Conservation (phyloP, 805 yeast species). For the Yarrowia osloensis region DNA sequence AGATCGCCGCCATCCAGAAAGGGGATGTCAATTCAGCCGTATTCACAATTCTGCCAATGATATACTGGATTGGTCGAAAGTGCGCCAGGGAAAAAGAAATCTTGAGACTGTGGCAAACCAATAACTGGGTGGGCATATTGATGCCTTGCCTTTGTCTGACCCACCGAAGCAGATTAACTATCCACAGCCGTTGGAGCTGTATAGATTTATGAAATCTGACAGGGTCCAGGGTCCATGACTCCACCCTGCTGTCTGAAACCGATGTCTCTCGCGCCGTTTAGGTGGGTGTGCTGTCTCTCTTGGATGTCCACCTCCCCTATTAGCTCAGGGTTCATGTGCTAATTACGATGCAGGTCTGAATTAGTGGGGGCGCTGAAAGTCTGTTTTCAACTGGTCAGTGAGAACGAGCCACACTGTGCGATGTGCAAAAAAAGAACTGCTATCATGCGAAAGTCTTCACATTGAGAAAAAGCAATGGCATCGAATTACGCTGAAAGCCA, state of each 20-base stretch:
- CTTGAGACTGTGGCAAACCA: neutral
- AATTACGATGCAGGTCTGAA: neutral
- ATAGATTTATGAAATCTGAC: neutral
- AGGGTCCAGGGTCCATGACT: neutral
- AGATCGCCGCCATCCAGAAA: too few relatives aligned
- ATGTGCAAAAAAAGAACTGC: too few relatives aligned
- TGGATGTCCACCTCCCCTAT: neutral
- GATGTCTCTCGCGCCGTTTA: neutral
- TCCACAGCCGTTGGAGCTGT: neutral
- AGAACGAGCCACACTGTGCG: too few relatives aligned
- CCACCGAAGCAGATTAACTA: neutral
- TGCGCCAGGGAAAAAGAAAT: neutral
- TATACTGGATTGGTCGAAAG: neutral
- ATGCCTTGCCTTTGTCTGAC: neutral
- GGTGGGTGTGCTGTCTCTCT: constrained; percentile 1
- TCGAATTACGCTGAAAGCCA: too few relatives aligned
- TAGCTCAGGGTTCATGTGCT: neutral
- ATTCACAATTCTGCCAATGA: neutral
- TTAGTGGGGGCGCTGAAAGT: neutral
- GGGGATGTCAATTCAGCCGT: neutral
- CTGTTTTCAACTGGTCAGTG: too few relatives aligned
- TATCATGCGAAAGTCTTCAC: too few relatives aligned
- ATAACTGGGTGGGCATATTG: neutral
- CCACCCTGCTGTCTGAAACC: neutral
- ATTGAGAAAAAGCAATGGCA: too few relatives aligned